Conservation (phyloP, 805 yeast genomes). For the Candida sakaeoensis region DNA sequence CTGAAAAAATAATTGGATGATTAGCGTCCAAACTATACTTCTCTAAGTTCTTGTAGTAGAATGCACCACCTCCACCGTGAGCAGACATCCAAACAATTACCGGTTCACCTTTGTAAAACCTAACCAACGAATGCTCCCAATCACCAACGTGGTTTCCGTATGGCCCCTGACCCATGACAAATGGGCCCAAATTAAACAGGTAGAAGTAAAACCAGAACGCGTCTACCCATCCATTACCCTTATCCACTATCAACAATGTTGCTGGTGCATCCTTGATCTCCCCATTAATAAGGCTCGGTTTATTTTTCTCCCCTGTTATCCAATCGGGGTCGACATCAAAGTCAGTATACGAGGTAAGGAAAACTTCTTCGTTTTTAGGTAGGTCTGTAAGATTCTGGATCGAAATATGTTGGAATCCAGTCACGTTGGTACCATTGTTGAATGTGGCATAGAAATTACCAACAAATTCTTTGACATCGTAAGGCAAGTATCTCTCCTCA, state of each 20-base stretch:
- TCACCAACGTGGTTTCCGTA: conserved; percentile 97
- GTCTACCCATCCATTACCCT: conserved; percentile 93
- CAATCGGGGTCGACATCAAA: conserved; percentile 73
- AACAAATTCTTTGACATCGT: conserved; percentile 70
- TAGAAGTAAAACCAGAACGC: conserved; percentile 96
- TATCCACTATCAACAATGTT: conserved; percentile 76
- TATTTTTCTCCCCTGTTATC: conserved; percentile 70
- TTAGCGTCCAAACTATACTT: conserved; percentile 43
- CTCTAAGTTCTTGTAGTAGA: conserved; percentile 71
- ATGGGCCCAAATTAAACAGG: conserved; percentile 91
- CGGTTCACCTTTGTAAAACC: conserved; percentile 81
- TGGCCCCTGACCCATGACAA: conserved; percentile 96
- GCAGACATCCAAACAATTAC: conserved; percentile 93
- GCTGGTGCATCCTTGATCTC: conserved; percentile 76
- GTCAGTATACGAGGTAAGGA: conserved; percentile 63
- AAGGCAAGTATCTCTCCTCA: conserved; percentile 84
- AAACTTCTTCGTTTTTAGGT: conserved; percentile 37
- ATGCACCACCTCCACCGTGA: conserved; percentile 96
- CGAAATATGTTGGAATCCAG: conserved; percentile 32
- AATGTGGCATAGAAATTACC: conserved; percentile 58
- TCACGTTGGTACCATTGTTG: conserved; percentile 42
- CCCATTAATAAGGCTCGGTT: conserved; percentile 72
- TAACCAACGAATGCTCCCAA: conserved; percentile 92
- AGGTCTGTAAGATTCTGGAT: conserved; percentile 29
- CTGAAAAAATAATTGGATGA: conserved; percentile 79